phyloP scores from a whole-genome alignment of 768 basidiomycete species.

The Trametes gibbosa region DNA sequence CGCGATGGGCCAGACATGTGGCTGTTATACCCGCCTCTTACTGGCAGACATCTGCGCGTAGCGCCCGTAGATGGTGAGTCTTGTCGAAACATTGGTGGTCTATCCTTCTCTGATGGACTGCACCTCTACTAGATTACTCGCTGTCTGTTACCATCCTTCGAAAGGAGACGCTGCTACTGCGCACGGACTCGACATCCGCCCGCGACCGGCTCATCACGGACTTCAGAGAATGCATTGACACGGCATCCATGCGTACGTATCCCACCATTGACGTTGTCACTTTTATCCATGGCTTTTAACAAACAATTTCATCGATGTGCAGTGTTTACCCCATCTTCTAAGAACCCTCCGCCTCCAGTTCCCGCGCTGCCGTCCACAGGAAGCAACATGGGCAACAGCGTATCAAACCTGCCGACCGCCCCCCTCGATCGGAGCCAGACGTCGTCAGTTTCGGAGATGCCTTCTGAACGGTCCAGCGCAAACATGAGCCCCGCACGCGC shows the following conservation, averaged over 20 bases:
- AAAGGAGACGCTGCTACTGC: constrained; percentile 78
- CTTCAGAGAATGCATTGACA: constrained; percentile 82
- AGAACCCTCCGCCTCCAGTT: constrained; percentile 62
- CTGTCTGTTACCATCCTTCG: constrained; percentile 81
- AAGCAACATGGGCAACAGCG: constrained; percentile 12
- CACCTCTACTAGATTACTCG: constrained; percentile 51
- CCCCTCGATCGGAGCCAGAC: constrained; percentile 10
- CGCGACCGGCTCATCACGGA: constrained; percentile 66
- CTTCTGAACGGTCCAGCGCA: constrained; percentile 14
- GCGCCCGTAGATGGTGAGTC: constrained; percentile 52
- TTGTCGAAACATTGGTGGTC: neutral
- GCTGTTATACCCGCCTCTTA: constrained; percentile 91
- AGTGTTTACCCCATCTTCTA: constrained; percentile 39
- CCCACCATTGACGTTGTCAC: neutral
- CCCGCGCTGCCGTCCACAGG: constrained; percentile 41
- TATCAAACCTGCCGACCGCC: constrained; percentile 28
- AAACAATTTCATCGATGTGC: neutral
- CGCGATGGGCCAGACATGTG: constrained; percentile 78
- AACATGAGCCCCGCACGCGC: constrained; percentile 25
- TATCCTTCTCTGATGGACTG: neutral
- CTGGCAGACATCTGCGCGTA: constrained; percentile 87
- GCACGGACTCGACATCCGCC: constrained; percentile 52
- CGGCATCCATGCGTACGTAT: constrained; percentile 70
- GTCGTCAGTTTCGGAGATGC: neutral
- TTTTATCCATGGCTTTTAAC: constrained; percentile 1